phyloP scores from a whole-genome alignment of 1,284 basidiomycete species.

The Papiliotrema terrestris region DNA sequence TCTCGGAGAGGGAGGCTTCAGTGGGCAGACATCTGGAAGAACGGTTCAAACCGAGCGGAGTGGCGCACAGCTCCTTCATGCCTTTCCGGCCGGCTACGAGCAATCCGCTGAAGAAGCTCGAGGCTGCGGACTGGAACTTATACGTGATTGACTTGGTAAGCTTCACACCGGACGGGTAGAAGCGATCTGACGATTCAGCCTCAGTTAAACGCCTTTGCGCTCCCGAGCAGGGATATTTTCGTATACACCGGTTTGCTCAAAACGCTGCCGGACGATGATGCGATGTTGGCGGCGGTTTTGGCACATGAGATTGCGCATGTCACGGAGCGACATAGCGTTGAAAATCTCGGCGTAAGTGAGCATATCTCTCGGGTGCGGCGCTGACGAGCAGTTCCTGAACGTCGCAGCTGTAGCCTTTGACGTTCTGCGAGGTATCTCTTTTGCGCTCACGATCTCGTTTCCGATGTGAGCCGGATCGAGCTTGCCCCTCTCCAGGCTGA shows the following conservation, averaged over 20 bases:
- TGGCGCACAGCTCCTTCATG: slow-evolving; percentile 42
- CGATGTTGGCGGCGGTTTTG: slow-evolving; percentile 52
- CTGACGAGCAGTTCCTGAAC: slow-evolving; percentile 48
- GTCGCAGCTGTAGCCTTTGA: slow-evolving; percentile 54
- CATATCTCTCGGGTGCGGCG: background rate
- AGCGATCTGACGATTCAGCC: slow-evolving; percentile 31
- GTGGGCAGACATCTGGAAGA: slow-evolving; percentile 4
- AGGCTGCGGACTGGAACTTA: slow-evolving; percentile 51
- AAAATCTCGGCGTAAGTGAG: slow-evolving; percentile 50
- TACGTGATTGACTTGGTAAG: slow-evolving; percentile 52
- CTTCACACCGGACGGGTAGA: slow-evolving; percentile 13
- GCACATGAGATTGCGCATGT: slow-evolving; percentile 55
- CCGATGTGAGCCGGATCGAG: slow-evolving; percentile 41
- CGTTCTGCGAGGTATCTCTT: slow-evolving; percentile 53
- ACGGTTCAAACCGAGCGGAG: slow-evolving; percentile 43
- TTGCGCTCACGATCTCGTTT: slow-evolving; percentile 54
- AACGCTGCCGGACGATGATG: slow-evolving; percentile 48
- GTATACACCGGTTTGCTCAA: slow-evolving; percentile 54
- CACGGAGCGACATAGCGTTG: slow-evolving; percentile 53
- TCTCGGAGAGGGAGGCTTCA: slow-evolving; percentile 27
- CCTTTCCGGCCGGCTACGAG: slow-evolving; percentile 45
- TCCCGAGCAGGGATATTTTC: slow-evolving; percentile 54
- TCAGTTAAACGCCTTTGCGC: slow-evolving; percentile 54
- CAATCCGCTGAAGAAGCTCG: slow-evolving; percentile 52
- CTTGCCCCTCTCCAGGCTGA: background rate